Conservation (phyloP, 2,329 filamentous ascomycete species). For the Arthrobotrys musiformis region DNA sequence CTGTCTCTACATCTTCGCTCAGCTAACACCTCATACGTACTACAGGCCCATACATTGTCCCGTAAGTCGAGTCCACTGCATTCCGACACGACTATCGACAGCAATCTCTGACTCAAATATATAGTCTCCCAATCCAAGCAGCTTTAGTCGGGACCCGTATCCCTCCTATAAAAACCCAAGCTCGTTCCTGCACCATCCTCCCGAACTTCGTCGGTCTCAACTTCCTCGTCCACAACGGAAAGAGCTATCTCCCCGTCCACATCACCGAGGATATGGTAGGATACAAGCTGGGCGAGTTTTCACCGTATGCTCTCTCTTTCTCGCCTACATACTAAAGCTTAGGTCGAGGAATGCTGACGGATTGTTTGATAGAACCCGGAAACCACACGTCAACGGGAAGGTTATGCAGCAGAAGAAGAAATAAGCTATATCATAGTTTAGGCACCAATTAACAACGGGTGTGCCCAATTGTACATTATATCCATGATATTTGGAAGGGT, state of each 20-base stretch:
- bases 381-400: conserved; percentile 17
- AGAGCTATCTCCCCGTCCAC: conserved; percentile 80
- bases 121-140: conserved; percentile 63
- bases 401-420: conserved; percentile 17
- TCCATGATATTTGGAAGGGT: background rate
- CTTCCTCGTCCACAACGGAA: conserved; percentile 93
- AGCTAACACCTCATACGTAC: conserved; percentile 58
- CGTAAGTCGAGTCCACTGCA: too few species aligned
- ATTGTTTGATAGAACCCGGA: conserved; percentile 35
- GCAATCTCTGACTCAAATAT: background rate
- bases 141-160: conserved; percentile 72
- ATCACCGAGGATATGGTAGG: conserved; percentile 97
- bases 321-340: background rate
- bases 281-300: conserved; percentile 92
- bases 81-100: background rate
- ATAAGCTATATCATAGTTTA: too few species aligned
- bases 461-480: background rate
- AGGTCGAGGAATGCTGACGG: background rate
- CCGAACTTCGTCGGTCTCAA: conserved; percentile 90
- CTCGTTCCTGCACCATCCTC: conserved; percentile 86
- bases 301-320: conserved; percentile 72
- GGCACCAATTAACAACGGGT: too few species aligned
- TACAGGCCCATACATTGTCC: conserved; percentile 78
- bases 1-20: background rate
- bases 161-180: conserved; percentile 83